Evolutionary conservation across 2,329 filamentous ascomycete genomes (phyloP).

Genomic region (Stachybotrys chlorohalonatus): DNA sequence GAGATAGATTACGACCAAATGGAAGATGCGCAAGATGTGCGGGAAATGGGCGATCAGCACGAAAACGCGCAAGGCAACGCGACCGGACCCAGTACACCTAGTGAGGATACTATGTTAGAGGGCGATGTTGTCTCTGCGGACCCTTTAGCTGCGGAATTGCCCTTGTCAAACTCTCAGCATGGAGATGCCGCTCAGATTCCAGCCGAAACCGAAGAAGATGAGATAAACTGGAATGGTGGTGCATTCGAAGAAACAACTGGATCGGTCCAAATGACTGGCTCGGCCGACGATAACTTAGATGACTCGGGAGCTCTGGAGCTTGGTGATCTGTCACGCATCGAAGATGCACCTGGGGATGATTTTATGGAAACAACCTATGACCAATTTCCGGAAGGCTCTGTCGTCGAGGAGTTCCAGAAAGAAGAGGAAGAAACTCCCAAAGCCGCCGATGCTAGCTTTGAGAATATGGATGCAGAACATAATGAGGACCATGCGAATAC

Average conservation of each 20-base stretch:
- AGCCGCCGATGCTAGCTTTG: not conserved
- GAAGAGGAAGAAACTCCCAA: not conserved
- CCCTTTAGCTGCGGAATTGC: not conserved
- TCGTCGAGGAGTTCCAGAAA: not conserved
- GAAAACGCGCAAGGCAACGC: not conserved
- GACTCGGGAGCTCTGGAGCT: not conserved
- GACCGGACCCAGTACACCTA: not conserved
- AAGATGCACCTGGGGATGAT: not conserved
- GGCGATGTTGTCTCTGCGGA: slow-evolving; percentile 1
- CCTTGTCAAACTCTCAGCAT: not conserved
- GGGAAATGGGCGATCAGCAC: not conserved
- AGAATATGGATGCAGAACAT: not conserved
- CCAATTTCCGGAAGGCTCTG: slow-evolving; percentile 7
- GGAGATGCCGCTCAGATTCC: not conserved
- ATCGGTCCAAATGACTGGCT: not conserved
- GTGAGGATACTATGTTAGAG: not conserved
- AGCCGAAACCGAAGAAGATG: slow-evolving; percentile 5
- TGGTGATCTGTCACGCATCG: too few species aligned
- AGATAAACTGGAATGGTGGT: slow-evolving; percentile 9
- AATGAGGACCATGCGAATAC: slow-evolving; percentile 3
- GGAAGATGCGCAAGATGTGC: slow-evolving; percentile 2
- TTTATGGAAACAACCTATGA: slow-evolving; percentile 2
- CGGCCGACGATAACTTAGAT: not conserved
- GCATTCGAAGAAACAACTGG: not conserved
- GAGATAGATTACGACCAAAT: slow-evolving; percentile 21